Base-by-base conservation (phyloP, 2,329 filamentous ascomycete species). In the Nemania diffusa region DNA sequence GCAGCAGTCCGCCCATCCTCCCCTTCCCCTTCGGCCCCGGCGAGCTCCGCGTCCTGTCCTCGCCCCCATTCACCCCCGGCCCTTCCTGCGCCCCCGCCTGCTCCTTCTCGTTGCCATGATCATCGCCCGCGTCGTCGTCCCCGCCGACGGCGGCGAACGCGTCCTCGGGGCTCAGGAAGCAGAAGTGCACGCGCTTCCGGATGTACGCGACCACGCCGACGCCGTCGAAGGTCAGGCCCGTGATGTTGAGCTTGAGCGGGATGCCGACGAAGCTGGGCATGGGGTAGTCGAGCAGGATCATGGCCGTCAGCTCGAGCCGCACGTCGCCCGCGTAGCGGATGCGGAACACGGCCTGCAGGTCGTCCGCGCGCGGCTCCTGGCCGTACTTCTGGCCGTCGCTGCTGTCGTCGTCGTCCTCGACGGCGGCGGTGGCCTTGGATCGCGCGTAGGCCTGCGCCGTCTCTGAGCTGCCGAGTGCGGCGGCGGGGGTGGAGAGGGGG, bases 191-290 rank as follows among this genome's bases (percentile, higher is more conserved):
- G 69, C 92, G 85, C 79, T 92, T 93, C 70, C 94, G 90, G 71
- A 98, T 97, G 79, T 97, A 91, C 9, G 96, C 96, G 64, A 97
- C 81, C 53, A 98, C 92, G 0, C 94, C 95, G 9, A 98, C 92
- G 0, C 96, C 96, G 77, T 99, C 95, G 80, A 99, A 99, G 0
- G 92, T 94, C 67, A 99, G 81, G 0, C 96, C 96, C 0, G 96
- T 98, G 73, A 99, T 97, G 78, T 95, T 97, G 27, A 99, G 85
- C 79, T 96, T 95, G 53, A 99, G 86, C 1, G 96, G 96, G 68
- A 99, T 95, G 13, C 94, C 94, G 2, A 98, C 95, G 76, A 99
- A 99, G 82, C 93, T 97, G 46, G 94, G 94, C 93, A 98, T 98
- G 0, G 96, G 96, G 78, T 99, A 99, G 80, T 99, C 96, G 37